Base-by-base conservation (phyloP, 2,329 filamentous ascomycete genomes). In the Amphichorda felina region DNA sequence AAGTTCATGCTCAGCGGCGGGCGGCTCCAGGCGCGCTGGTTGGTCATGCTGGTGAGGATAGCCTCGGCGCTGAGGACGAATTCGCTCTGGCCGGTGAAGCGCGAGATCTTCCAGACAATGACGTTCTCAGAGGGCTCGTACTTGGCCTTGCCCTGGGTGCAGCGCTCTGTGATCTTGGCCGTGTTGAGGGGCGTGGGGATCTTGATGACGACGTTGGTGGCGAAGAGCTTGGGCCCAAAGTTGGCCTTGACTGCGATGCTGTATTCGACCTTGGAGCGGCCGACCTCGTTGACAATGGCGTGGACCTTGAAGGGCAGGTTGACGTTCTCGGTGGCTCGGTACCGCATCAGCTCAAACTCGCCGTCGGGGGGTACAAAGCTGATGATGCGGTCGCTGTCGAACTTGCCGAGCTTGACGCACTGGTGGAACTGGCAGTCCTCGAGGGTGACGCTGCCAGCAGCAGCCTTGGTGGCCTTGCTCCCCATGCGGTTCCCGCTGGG, bases 381-480 rank as follows among this genome's bases (percentile, higher is more conserved):
- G 58, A 98, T 96, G 56, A 94, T 96, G 44, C 91, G 75, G 60
- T 98, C 91, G 21, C 82, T 82, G 59, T 96, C 91, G 53, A 98
- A 98, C 54, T 93, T 93, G 45, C 89, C 88, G 21, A 98, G 72
- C 64, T 95, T 94, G 41, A 98, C 91, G 57, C 91, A 98, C 60
- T 98, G 91, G 60, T 98, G 91, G 63, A 98, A 95, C 54, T 96
- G 91, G 54, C 93, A 96, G 58, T 98, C 91, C 56, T 98, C 93
- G 18, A 98, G 70, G 0, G 88, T 94, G 36, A 98, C 93, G 43
- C 84, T 93, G 25, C 91, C 91, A 1, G 91, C 91, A 1, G 91
- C 91, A 1, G 91, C 91, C 57, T 94, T 89, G 27, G 91, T 95
- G 21, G 88, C 86, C 59, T 94, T 95, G 41, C 80, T 81, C 37